These are phyloP conservation scores for Antitrichia curtipendula DNA, from an alignment of 225 moss, liverwort and hornwort genomes.

Conservation along the genomic window DNA sequence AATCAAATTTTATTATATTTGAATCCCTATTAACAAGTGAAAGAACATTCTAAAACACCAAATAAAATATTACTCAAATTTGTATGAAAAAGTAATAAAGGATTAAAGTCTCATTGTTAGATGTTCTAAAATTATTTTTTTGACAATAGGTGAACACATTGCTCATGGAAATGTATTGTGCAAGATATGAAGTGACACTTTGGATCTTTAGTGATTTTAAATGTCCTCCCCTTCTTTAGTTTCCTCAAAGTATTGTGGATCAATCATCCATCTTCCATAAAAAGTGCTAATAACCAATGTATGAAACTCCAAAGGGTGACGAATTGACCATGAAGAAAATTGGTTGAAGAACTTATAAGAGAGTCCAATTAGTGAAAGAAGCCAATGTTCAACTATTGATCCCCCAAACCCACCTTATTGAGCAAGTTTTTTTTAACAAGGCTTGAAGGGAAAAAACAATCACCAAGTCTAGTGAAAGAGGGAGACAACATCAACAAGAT, in stretches of 20 bases:
- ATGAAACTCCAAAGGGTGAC: background rate
- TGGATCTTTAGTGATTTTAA: rapidly evolving
- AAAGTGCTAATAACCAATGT: background rate
- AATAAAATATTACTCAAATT: no score
- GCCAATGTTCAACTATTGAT: no score
- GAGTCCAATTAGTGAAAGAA: background rate
- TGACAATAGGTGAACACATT: background rate
- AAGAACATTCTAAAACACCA: background rate
- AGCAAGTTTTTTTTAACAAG: background rate
- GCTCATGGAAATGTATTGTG: no score
- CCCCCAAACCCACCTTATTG: background rate
- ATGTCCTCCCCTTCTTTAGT: background rate
- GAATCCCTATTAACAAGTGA: background rate
- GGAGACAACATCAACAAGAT: background rate
- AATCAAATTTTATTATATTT: no score
- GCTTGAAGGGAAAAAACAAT: background rate
- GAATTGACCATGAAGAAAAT: background rate
- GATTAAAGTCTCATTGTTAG: background rate
- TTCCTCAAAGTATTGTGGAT: background rate
- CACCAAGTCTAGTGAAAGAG: background rate
- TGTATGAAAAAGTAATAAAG: background rate
- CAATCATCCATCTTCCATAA: background rate
- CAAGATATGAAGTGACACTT: background rate
- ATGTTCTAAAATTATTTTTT: background rate
- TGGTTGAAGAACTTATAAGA: background rate